These are phyloP conservation scores for Akanthomyces dipterigenus DNA, from an alignment of 2,329 filamentous ascomycete genomes.

Conservation along the genomic window DNA sequence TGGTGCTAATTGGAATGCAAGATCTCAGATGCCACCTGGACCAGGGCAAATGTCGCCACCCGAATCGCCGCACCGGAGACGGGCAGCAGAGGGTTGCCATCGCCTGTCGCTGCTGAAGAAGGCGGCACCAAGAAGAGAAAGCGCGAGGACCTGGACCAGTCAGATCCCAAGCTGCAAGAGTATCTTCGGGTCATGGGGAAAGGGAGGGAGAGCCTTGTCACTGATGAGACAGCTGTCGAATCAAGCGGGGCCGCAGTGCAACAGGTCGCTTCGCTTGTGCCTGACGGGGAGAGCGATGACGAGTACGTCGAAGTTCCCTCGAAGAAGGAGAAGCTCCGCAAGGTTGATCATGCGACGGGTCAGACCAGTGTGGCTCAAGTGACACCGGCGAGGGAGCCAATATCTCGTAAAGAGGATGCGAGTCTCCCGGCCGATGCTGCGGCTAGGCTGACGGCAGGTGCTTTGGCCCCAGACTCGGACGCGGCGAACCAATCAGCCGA, in stretches of 20 bases:
- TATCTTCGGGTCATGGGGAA: constrained; percentile 78
- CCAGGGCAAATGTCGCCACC: constrained; percentile 20
- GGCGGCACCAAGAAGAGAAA: constrained; percentile 60
- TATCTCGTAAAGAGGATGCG: neutral
- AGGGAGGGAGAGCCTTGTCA: constrained; percentile 27
- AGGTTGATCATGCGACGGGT: constrained; percentile 22
- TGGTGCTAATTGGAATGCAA: constrained; percentile 32
- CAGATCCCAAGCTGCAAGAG: constrained; percentile 77
- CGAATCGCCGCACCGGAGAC: constrained; percentile 1
- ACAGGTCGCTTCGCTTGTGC: constrained; percentile 29
- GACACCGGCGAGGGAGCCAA: neutral
- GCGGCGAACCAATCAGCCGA: constrained; percentile 16
- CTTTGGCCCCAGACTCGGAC: constrained; percentile 17
- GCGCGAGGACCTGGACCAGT: constrained; percentile 48
- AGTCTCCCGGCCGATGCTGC: neutral
- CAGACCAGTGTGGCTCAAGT: constrained; percentile 15
- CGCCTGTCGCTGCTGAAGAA: constrained; percentile 22
- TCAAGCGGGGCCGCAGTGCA: constrained; percentile 16
- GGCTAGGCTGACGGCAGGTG: neutral
- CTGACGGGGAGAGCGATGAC: constrained; percentile 60
- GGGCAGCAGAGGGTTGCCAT: neutral
- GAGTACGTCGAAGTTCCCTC: constrained; percentile 64
- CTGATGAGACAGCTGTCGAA: constrained; percentile 23
- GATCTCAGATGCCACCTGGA: constrained; percentile 38
- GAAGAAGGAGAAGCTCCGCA: constrained; percentile 42